Evolutionary conservation across 768 basidiomycete genomes (phyloP), one percentile per base, ranked within the genome.

Genomic region (Tricholoma sp.): DNA sequence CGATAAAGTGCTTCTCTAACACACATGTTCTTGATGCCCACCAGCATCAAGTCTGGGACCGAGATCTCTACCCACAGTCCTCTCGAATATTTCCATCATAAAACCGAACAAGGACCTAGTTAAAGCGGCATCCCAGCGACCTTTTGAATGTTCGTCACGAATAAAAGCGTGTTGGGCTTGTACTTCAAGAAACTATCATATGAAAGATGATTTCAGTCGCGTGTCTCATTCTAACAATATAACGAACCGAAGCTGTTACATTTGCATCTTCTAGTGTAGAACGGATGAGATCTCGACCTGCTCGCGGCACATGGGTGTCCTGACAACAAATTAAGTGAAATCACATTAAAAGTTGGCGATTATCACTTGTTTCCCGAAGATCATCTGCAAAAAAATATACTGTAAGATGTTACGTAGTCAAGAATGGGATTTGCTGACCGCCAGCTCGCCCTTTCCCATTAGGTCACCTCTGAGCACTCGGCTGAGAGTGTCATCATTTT

Each of bases 141-240:
- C 95, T 69, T 97, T 98, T 29, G 89, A 91, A 6, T 82, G 80
- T 64, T 94, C 92, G 68, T 96, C 94, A 5, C 95, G 85, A 59
- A 98, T 88, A 72, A 98, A 98, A 3, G 96, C 96, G 63, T 98
- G 95, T 65, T 98, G 95, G 0, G 95, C 96, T 70, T 97, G 94
- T 12, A 98, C 93, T 70, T 98, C 96, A 58, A 97, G 74, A 70
- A 95, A 94, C 90, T 94, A 67, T 55, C 2, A 22, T 46, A 22
- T 37, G 29, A 56, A 21, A 29, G 47, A 8, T n/a, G 27, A 16
- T 50, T 12, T 31, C 14, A 19, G 32, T 19, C 16, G 11, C 6
- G 21, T 29, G 29, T 4, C 29, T 31, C 24, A 16, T 27, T 27
- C 5, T 31, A 18, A 31, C 7, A 16, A 50, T 31, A 41, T 35